Base-by-base conservation (phyloP, 1,139 yeast species). In the Geotrichum armillariae region DNA sequence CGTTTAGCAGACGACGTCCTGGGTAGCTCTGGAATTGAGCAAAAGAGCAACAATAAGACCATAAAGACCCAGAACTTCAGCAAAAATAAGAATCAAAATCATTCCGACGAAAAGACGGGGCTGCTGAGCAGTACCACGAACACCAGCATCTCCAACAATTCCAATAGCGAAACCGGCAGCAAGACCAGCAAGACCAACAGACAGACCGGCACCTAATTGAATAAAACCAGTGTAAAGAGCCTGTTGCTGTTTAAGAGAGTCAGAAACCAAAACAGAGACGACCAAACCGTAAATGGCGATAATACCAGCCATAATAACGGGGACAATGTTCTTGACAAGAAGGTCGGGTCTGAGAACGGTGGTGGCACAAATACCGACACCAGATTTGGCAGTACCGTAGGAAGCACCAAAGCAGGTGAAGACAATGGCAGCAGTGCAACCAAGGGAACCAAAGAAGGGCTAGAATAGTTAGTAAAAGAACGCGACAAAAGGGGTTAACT, bases 111-210 rank as follows among this genome's bases (percentile, higher is more conserved):
- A 93, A 61, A 93, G 78, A 71, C 97, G 82, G 59, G 97, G 97
- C 74, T 93, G 98, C 70, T 89, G 96, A 81, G 91, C 93, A 61
- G 85, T 83, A 65, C 91, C 95, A 69, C 99, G 85, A 49, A 93
- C 98, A 67, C 99, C 99, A 61, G 91, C 98, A 68, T 93, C 99
- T 60, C 99, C 99, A 48, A 93, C 99, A 58, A 93, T 90, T 60
- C 99, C 99, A 74, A 93, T 93, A 61, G 99, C 96, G 68, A 88
- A 93, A 52, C 99, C 99, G 58, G 96, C 91, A 54, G 98, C 95
- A 65, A 93, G 78, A 69, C 98, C 95, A 3, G 98, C 89, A 64
- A 93, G 86, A 23, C 99, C 99, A 45, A 94, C 99, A 34, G 95
- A 82, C 52, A 93, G 74, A 5, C 99, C 99, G 69, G 97, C 91